phyloP scores from a whole-genome alignment of 768 basidiomycete species.

The Mycena polygramma region DNA sequence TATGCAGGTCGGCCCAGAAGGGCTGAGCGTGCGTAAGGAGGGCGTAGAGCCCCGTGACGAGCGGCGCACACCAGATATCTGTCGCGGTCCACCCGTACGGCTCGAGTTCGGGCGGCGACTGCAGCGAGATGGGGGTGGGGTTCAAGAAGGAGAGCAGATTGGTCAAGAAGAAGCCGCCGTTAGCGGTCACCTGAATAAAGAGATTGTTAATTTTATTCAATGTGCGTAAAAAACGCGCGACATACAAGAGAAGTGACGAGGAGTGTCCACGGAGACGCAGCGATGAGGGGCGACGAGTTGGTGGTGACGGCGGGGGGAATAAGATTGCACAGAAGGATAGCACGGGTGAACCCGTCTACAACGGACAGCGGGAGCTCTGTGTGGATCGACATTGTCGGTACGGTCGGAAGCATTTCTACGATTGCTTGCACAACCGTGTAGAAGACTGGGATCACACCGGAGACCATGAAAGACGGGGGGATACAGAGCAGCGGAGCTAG shows the following conservation, averaged over 20 bases:
- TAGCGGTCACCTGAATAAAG: constrained; percentile 69
- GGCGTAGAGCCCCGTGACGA: constrained; percentile 83
- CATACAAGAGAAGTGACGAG: constrained; percentile 79
- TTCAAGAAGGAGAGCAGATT: constrained; percentile 83
- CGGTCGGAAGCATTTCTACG: constrained; percentile 69
- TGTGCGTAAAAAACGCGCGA: constrained; percentile 21
- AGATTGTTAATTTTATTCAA: background rate
- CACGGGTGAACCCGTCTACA: constrained; percentile 84
- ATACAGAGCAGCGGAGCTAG: constrained; percentile 73
- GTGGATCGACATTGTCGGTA: constrained; percentile 63
- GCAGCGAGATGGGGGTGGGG: constrained; percentile 74
- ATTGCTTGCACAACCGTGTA: constrained; percentile 73
- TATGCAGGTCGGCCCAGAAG: constrained; percentile 77
- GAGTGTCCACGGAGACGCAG: constrained; percentile 82
- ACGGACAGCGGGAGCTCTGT: constrained; percentile 81
- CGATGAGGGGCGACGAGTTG: constrained; percentile 63
- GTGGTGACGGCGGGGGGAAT: constrained; percentile 77
- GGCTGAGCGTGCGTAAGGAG: constrained; percentile 90
- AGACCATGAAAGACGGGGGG: constrained; percentile 86
- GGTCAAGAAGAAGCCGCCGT: constrained; percentile 85
- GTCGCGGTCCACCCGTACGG: constrained; percentile 89
- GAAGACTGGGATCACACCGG: constrained; percentile 72
- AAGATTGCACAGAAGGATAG: constrained; percentile 82
- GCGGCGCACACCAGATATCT: constrained; percentile 89
- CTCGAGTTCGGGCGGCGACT: constrained; percentile 84